Base-by-base conservation (phyloP, 257 asterid genomes). In the Przewalskia tangutica region DNA sequence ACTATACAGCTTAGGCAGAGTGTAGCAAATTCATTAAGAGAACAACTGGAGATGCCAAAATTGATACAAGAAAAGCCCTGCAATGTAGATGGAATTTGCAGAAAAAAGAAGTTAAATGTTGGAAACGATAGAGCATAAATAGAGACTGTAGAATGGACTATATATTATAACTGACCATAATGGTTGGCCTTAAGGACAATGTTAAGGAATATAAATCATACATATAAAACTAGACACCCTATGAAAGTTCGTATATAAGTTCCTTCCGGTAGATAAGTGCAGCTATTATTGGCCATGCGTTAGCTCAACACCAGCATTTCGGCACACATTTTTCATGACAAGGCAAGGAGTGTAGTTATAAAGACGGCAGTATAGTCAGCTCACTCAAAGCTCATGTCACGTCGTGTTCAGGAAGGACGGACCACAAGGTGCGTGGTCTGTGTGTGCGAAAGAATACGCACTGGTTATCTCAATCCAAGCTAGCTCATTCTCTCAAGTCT, bases 11-110 rank as follows among this genome's bases (percentile, higher is more conserved):
- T 91, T 95, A 54, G 97, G 97, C 90, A 92, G n/a, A 73, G 53
- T 91, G 93, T 51, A 94, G 84, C 87, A 92, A 86, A 87, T 86
- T 90, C 83, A 92, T 87, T 20, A 82, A 75, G 53, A 90, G 81
- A 82, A 87, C 92, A 85, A 89, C 86, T 32, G 99, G 99, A 88
- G 97, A 95, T 84, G 96, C 93, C 77, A 90, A 84, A 81, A 88
- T 67, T 50, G 99, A 94, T 84, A 95, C 90, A 53, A n/a, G n/a
- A n/a, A n/a, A n/a, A n/a, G n/a, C n/a, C n/a, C n/a, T n/a, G n/a
- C n/a, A n/a, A n/a, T n/a, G 80, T 86, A 63, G 70, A 20, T 34
- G 48, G 44, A 17, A 68, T 10, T 48, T 65, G 20, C 42, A 76
- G 83, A n/a, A 34, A 80, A 55, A 59, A 63, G 9, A 80, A 27